Evolutionary conservation across 805 yeast species (phyloP), one percentile per base, ranked within the genome.

Genomic region (Dipodascus albidus): DNA sequence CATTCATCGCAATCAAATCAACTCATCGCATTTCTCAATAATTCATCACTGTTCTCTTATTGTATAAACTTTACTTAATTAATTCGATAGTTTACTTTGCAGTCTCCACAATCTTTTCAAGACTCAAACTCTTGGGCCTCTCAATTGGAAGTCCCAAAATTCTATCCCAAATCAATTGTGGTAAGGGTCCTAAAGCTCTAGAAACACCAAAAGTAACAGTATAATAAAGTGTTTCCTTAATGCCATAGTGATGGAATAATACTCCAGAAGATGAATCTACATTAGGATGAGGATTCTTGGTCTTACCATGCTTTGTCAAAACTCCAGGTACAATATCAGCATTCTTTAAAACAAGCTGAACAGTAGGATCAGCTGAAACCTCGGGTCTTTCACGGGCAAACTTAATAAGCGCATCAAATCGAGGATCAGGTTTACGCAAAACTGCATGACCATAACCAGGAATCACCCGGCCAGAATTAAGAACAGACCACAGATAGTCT

Each of bases 391-490:
- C 64, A 62, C 75, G 71, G 52, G 83, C 89, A 68, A 83, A 84
- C 63, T 78, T 78, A 64, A 83, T 74, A 74, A 82, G 82, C 55
- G 90, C 91, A 54, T 78, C 74, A 72, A 81, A 85, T 63, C 93
- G 77, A 56, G 93, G 93, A 69, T 85, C 93, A 51, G 91, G 81
- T 75, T 79, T 81, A 71, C 95, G 77, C 68, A 85, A 75, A 52
- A 85, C 93, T 53, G 93, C 93, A 69, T 85, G 95, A 50, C 95
- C 95, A 73, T 86, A 86, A 57, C 95, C 95, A 58, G 95, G 95
- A 58, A 85, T 82, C 56, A 85, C 93, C 64, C 89, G 78, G 57
- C 87, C 87, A 49, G 82, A 73, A 68, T 82, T 80, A 60, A 85
- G 75, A 52, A 84, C 72, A 44, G 75, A 74, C 93, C 93, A 85